Conservation (phyloP, 2,329 filamentous ascomycete genomes). For the Pseudogymnoascus sp. region DNA sequence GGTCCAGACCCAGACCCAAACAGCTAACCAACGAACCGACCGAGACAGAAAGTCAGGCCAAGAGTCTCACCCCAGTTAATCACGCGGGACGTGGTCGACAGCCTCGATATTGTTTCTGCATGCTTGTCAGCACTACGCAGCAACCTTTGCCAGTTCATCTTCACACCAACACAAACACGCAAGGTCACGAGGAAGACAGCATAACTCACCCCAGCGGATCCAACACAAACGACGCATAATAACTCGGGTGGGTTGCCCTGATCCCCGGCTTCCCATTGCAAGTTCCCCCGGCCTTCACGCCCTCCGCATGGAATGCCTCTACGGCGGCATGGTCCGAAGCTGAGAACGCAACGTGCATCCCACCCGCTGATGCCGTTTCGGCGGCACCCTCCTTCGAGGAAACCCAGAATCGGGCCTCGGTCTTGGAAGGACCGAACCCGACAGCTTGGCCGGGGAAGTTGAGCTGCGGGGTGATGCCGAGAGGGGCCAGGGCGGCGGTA, state of each 20-base stretch:
- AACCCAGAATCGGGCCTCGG: not conserved
- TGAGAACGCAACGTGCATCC: not conserved
- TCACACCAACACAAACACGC: not conserved
- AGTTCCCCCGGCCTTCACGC: not conserved
- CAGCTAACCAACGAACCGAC: not conserved
- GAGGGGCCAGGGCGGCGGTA: not conserved
- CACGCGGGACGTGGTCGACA: not conserved
- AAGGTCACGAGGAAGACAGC: not conserved
- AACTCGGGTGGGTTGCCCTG: not conserved
- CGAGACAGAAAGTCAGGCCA: not conserved
- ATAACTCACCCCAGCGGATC: not conserved
- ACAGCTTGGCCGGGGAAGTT: not conserved
- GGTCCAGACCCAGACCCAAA: not conserved
- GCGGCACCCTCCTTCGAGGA: not conserved
- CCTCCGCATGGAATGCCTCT: not conserved
- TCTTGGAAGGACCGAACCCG: not conserved
- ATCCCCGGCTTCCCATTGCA: not conserved
- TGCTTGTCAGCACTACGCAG: not conserved
- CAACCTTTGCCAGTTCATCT: not conserved
- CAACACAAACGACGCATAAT: conserved; percentile 1
- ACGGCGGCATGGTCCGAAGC: not conserved
- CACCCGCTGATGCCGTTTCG: not conserved
- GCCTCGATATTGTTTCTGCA: not conserved
- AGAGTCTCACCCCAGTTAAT: not conserved
- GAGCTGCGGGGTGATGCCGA: not conserved